Conservation (phyloP, 805 yeast species). For the Kazachstania kunashirensis region DNA sequence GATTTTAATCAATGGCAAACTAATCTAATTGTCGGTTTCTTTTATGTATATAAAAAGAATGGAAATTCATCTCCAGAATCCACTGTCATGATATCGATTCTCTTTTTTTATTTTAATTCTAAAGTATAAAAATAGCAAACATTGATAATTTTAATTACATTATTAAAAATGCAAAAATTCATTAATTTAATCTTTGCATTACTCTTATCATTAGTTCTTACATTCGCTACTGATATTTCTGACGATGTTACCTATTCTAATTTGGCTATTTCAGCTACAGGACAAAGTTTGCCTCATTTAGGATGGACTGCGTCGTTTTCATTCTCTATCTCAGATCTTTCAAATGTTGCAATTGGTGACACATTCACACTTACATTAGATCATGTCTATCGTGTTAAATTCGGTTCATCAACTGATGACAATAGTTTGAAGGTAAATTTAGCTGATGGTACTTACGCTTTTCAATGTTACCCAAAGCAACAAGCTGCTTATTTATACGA, state of each 20-base stretch:
- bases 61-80: too few species aligned
- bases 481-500: constrained; percentile 29
- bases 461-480: constrained; percentile 28
- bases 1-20: too few species aligned
- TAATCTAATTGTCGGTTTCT: too few species aligned
- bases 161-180: too few species aligned
- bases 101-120: too few species aligned
- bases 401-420: constrained; percentile 15
- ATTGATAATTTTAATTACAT: too few species aligned
- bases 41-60: too few species aligned
- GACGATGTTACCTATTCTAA: constrained; percentile 9
- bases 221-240: constrained; percentile 9
- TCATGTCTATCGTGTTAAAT: constrained; percentile 29
- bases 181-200: not conserved
- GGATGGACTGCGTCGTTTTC: constrained; percentile 30
- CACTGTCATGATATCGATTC: too few species aligned
- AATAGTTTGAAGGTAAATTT: constrained; percentile 9
- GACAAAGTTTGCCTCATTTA: constrained; percentile 16
- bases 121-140: not conserved
- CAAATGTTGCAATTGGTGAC: constrained; percentile 19
- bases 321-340: constrained; percentile 16
- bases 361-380: constrained; percentile 24
- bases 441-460: constrained; percentile 21
- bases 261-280: constrained; percentile 9
- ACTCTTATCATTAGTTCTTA: not conserved